These are phyloP conservation scores for Bidens hawaiensis DNA, from an alignment of 140 eudicot species.

Conservation along the genomic window DNA sequence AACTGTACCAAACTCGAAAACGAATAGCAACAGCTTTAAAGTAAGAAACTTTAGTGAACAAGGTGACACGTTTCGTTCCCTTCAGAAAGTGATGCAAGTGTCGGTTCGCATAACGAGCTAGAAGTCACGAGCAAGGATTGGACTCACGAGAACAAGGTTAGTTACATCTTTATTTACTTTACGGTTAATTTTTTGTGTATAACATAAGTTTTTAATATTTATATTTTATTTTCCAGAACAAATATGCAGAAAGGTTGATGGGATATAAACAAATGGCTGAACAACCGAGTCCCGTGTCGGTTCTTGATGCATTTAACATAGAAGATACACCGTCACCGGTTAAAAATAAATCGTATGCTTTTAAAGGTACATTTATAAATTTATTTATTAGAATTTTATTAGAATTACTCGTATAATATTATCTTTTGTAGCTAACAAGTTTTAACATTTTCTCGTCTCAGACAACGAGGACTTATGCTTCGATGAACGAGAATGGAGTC, in stretches of 20 bases:
- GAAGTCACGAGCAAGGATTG: conserved; percentile 40
- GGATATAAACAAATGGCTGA: conserved; percentile 43
- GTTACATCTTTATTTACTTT: neutral
- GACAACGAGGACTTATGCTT: conserved; percentile 36
- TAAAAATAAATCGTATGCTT: conserved; percentile 51
- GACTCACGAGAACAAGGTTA: conserved; percentile 26
- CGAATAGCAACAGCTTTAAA: conserved; percentile 33
- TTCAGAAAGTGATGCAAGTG: conserved; percentile 51
- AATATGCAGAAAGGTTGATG: conserved; percentile 30
- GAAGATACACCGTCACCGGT: conserved; percentile 90
- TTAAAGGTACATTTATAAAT: conserved; percentile 66
- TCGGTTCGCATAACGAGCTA: conserved; percentile 44
- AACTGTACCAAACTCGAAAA: conserved; percentile 17
- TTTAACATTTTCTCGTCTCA: conserved; percentile 12
- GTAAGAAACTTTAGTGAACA: conserved; percentile 34
- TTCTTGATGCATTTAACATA: conserved; percentile 69
- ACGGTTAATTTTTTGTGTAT: neutral
- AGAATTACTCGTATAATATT: too few species aligned
- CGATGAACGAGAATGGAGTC: conserved; percentile 46
- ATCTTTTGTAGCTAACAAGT: conserved; percentile 16
- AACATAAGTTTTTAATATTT: conserved; percentile 21
- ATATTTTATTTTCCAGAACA: conserved; percentile 37
- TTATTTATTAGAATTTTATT: too few species aligned
- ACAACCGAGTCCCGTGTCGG: conserved; percentile 95
- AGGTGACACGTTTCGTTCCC: conserved; percentile 42